phyloP scores from a whole-genome alignment of 2,329 filamentous ascomycete species.

The Myrmaecium sp. region DNA sequence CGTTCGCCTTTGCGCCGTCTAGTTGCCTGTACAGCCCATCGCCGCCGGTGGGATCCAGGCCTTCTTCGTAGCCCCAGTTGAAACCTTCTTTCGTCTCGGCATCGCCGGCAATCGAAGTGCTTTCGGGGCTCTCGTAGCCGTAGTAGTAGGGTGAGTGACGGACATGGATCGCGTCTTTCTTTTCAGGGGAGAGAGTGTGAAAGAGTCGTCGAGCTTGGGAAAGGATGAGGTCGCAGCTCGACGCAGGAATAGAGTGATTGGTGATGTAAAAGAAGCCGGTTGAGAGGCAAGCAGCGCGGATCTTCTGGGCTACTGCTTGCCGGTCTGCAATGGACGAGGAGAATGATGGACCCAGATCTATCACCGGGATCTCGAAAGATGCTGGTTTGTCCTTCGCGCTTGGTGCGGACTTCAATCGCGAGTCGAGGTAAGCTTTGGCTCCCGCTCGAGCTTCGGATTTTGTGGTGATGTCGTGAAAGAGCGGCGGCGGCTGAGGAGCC shows the following conservation, averaged over 20 bases:
- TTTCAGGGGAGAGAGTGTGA: slow-evolving; percentile 12
- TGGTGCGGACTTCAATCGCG: slow-evolving; percentile 3
- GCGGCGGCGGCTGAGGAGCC: too few relatives aligned
- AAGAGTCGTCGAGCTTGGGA: slow-evolving; percentile 21
- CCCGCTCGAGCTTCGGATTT: slow-evolving; percentile 6
- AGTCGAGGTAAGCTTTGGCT: slow-evolving; percentile 1
- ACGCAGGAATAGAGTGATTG: slow-evolving; percentile 17
- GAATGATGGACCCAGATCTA: slow-evolving; percentile 22
- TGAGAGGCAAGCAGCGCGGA: slow-evolving; percentile 21
- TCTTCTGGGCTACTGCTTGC: slow-evolving; percentile 20
- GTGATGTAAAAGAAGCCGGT: slow-evolving; percentile 25
- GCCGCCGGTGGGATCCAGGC: slow-evolving; percentile 21
- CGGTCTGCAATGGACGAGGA: slow-evolving; percentile 14
- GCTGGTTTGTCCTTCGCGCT: slow-evolving; percentile 5
- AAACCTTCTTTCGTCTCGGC: slow-evolving; percentile 26
- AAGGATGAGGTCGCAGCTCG: slow-evolving; percentile 15
- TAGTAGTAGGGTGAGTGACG: slow-evolving; percentile 22
- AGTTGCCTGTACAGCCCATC: slow-evolving; percentile 25
- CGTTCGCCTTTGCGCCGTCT: slow-evolving; percentile 19
- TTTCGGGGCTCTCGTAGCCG: slow-evolving; percentile 25
- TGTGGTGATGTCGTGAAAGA: too few relatives aligned
- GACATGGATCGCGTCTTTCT: slow-evolving; percentile 24
- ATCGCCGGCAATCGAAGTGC: slow-evolving; percentile 23
- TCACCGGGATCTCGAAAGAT: slow-evolving; percentile 19
- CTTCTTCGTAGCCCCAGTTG: slow-evolving; percentile 26